These are phyloP conservation scores for Cardamine resedifolia DNA, from an alignment of 345 rosid genomes.

Conservation along the genomic window DNA sequence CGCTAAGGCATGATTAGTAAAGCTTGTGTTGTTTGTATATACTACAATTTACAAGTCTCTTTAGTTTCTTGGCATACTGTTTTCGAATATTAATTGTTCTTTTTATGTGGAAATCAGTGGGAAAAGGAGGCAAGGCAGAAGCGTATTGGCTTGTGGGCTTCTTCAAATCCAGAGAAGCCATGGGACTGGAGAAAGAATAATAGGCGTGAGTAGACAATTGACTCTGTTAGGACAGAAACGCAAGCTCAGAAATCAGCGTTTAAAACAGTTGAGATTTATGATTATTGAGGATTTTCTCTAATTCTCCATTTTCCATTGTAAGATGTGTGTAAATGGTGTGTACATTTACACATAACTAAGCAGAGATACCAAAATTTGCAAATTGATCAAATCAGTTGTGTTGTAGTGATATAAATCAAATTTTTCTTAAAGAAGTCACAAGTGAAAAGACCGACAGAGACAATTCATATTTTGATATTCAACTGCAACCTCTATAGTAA, in stretches of 20 bases:
- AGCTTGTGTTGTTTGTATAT: not conserved
- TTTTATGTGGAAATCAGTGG: slow-evolving; percentile 48
- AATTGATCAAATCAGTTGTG: not conserved
- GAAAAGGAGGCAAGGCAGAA: slow-evolving; percentile 70
- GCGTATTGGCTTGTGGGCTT: slow-evolving; percentile 77
- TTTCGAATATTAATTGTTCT: not conserved
- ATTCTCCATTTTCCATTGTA: not conserved
- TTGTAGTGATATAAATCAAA: not conserved
- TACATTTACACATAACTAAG: not conserved
- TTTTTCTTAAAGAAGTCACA: not conserved
- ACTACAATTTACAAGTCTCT: not conserved
- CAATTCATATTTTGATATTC: not conserved
- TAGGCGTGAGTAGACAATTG: slow-evolving; percentile 39
- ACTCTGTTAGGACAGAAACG: not conserved
- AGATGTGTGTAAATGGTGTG: slow-evolving; percentile 1
- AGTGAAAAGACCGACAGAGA: not conserved
- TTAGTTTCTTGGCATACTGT: not conserved
- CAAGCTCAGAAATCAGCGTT: not conserved
- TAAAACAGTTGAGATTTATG: not conserved
- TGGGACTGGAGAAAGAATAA: slow-evolving; percentile 86
- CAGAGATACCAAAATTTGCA: not conserved
- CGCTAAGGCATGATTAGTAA: slow-evolving; percentile 45
- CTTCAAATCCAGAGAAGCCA: slow-evolving; percentile 70
- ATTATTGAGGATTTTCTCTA: not conserved
- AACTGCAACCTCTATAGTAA: not conserved